phyloP scores from a whole-genome alignment of 192 early-diverging fungal species.

The Martensiomyces pterosporus region DNA sequence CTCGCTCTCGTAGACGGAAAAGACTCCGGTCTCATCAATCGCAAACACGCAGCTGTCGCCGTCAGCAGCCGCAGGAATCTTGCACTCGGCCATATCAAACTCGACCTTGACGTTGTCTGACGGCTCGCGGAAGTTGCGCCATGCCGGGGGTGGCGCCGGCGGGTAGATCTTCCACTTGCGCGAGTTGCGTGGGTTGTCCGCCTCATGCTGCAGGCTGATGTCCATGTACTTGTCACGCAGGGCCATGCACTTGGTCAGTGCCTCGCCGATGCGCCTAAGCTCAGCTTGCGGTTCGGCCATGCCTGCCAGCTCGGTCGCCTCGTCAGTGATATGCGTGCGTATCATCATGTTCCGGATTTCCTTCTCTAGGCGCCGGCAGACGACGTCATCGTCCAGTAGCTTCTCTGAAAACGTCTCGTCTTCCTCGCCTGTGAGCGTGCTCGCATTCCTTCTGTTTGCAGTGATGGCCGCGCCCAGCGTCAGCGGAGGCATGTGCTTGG shows the following conservation, averaged over 20 bases:
- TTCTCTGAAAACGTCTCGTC: neutral
- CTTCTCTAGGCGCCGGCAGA: slow-evolving; percentile 23
- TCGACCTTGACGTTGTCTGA: slow-evolving; percentile 5
- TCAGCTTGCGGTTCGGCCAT: slow-evolving; percentile 28
- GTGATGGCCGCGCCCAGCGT: slow-evolving; percentile 5
- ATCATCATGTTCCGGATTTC: slow-evolving; percentile 46
- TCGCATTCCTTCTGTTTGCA: neutral
- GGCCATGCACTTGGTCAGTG: slow-evolving; percentile 66
- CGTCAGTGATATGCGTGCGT: slow-evolving; percentile 11
- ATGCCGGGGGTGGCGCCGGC: slow-evolving; percentile 70
- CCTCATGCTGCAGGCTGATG: slow-evolving; percentile 61
- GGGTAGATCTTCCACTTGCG: slow-evolving; percentile 84
- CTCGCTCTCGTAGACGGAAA: slow-evolving; percentile 41
- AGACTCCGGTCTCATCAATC: slow-evolving; percentile 55
- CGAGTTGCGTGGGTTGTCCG: slow-evolving; percentile 81
- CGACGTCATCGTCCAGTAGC: slow-evolving; percentile 24
- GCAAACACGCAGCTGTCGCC: slow-evolving; percentile 43
- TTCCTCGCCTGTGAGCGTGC: neutral
- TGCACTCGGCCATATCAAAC: slow-evolving; percentile 9
- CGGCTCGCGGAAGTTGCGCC: slow-evolving; percentile 52
- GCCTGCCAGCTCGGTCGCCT: slow-evolving; percentile 21
- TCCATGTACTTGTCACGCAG: slow-evolving; percentile 84
- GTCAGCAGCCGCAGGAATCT: slow-evolving; percentile 4
- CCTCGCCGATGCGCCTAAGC: slow-evolving; percentile 32
- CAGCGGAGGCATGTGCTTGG: slow-evolving; percentile 21